These are phyloP conservation scores for Hansenula sp. DNA, from an alignment of 1,139 yeast species.

Conservation along the genomic window DNA sequence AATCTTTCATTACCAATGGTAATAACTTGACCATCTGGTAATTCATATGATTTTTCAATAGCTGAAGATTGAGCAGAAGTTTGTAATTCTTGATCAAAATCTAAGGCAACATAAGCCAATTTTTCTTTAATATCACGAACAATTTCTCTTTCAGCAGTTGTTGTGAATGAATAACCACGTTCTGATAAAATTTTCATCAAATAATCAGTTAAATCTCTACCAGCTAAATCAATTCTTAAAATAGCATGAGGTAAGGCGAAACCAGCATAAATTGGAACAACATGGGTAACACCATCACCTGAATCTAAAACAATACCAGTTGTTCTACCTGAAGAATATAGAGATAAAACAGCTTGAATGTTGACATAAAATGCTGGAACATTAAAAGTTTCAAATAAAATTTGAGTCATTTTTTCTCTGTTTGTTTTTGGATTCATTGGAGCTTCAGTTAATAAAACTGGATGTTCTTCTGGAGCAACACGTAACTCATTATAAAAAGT, in stretches of 20 bases:
- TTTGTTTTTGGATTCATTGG: slow-evolving; percentile 99
- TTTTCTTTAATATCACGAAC: slow-evolving; percentile 99
- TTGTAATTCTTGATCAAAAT: slow-evolving; percentile 97
- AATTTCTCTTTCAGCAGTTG: slow-evolving; percentile 99
- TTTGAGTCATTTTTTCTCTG: slow-evolving; percentile 99
- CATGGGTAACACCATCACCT: slow-evolving; percentile 99
- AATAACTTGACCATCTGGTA: slow-evolving; percentile 99
- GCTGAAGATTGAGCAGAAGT: slow-evolving; percentile 98
- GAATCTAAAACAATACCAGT: slow-evolving; percentile 99
- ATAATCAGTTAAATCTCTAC: slow-evolving; percentile 98
- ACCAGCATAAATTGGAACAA: slow-evolving; percentile 99
- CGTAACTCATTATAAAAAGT: slow-evolving; percentile 96
- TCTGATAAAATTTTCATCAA: slow-evolving; percentile 97
- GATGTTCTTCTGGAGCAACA: slow-evolving; percentile 99
- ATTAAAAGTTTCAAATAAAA: slow-evolving; percentile 97
- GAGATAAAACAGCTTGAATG: slow-evolving; percentile 96
- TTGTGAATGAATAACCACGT: slow-evolving; percentile 98
- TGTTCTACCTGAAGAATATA: slow-evolving; percentile 99
- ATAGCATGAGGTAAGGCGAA: slow-evolving; percentile 99
- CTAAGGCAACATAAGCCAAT: slow-evolving; percentile 96
- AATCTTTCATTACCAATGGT: slow-evolving; percentile 99
- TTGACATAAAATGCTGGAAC: slow-evolving; percentile 99
- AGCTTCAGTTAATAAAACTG: slow-evolving; percentile 96
- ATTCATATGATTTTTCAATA: slow-evolving; percentile 97
- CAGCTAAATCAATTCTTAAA: slow-evolving; percentile 98